These are phyloP conservation scores for Claviceps fusiformis DNA, from an alignment of 2,329 filamentous ascomycete genomes.

Conservation along the genomic window DNA sequence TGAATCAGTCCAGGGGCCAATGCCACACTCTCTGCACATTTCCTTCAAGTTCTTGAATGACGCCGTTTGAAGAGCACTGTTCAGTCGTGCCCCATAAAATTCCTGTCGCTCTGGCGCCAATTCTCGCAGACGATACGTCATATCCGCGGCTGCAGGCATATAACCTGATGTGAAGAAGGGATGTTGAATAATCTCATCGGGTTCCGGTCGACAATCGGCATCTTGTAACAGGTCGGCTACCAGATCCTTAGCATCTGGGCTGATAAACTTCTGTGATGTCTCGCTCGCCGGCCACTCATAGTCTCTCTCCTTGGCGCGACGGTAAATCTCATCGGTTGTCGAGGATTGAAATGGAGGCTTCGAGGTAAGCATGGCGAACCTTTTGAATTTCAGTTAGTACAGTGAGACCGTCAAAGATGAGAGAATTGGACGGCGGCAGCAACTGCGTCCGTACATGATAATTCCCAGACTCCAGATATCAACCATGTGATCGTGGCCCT, in stretches of 20 bases:
- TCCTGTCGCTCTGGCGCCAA: conserved; percentile 41
- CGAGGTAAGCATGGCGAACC: conserved; percentile 91
- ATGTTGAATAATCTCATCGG: conserved; percentile 67
- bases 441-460: conserved; percentile 55
- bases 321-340: conserved; percentile 77
- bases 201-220: conserved; percentile 59
- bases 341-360: conserved; percentile 93
- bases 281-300: conserved; percentile 66
- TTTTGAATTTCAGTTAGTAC: conserved; percentile 17
- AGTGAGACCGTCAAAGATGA: not conserved
- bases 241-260: conserved; percentile 61
- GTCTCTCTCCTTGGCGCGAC: conserved; percentile 53
- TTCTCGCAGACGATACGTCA: conserved; percentile 44
- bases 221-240: conserved; percentile 65
- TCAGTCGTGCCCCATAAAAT: conserved; percentile 39
- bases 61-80: conserved; percentile 28
- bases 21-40: conserved; percentile 43
- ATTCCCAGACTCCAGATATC: conserved; percentile 98
- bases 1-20: conserved; percentile 39
- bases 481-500: conserved; percentile 93
- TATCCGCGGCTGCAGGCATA: conserved; percentile 49
- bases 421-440: not conserved
- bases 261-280: conserved; percentile 55
- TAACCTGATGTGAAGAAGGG: conserved; percentile 67
- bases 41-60: conserved; percentile 40